Conservation (phyloP, 1,284 basidiomycete genomes). For the Irpex sp. region DNA sequence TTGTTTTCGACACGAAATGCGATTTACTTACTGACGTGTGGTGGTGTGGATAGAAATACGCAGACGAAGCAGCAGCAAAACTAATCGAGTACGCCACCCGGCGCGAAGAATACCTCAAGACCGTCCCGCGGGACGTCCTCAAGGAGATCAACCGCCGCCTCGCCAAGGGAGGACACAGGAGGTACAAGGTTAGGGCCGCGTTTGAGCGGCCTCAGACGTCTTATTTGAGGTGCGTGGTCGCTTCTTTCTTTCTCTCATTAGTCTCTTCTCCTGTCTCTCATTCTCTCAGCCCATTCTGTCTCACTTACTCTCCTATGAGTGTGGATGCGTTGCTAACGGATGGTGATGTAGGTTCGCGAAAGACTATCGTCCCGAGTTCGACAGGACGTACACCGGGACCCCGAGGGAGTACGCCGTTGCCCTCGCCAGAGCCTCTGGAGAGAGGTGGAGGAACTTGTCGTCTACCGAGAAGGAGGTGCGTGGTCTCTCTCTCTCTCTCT, state of each 20-base stretch:
- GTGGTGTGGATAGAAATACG: no score
- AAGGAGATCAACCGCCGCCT: slow-evolving; percentile 1
- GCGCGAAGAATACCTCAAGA: background rate
- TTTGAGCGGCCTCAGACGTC: background rate
- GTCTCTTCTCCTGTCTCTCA: no score
- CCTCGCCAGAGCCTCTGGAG: background rate
- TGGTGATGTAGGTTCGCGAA: no score
- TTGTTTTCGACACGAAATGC: no score
- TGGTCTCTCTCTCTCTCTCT: background rate
- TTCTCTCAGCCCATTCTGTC: no score
- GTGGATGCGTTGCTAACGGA: no score
- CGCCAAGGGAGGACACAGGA: background rate
- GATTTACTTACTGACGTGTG: no score
- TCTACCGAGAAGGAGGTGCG: background rate
- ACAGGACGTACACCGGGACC: background rate
- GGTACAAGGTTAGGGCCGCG: background rate
- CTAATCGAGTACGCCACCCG: background rate
- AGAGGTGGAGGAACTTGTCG: background rate
- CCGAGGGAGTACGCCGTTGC: background rate
- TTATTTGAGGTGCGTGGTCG: background rate
- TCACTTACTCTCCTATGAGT: no score
- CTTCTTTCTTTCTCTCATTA: no score
- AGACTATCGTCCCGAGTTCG: background rate
- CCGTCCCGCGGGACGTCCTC: background rate
- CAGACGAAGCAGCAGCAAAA: background rate